These are phyloP conservation scores for Hymenoscyphus repandus DNA, from an alignment of 2,329 filamentous ascomycete species.

Conservation along the genomic window DNA sequence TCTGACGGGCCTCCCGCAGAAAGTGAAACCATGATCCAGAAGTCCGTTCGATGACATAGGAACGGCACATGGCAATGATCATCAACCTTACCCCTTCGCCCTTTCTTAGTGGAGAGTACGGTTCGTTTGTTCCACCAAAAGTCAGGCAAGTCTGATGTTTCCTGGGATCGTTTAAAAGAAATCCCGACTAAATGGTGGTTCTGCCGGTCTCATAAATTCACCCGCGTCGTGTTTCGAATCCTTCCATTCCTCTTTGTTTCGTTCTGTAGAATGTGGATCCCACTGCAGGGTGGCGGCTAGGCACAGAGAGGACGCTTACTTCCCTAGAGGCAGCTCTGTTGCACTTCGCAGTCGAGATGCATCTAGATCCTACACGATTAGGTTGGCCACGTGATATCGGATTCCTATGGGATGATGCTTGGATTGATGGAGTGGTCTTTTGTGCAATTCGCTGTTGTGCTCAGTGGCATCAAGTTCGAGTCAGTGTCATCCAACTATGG, in stretches of 20 bases:
- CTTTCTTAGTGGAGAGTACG: not conserved
- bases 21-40: not conserved
- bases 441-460: too few relatives aligned
- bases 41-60: not conserved
- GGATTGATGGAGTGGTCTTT: too few relatives aligned
- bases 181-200: not conserved
- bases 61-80: not conserved
- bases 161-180: not conserved
- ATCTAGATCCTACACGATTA: constrained; percentile 2
- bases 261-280: not conserved
- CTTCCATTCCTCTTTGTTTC: constrained; percentile 10
- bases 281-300: not conserved
- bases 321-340: not conserved
- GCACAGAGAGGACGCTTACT: not conserved
- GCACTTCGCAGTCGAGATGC: constrained; percentile 5
- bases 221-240: constrained; percentile 4
- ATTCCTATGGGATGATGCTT: constrained; percentile 4
- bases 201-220: constrained; percentile 2
- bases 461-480: too few relatives aligned
- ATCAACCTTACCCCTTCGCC: not conserved
- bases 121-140: too few relatives aligned
- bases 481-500: too few relatives aligned
- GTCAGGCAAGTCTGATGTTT: not conserved
- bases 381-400: constrained; percentile 4
- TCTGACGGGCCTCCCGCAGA: constrained; percentile 4